Percentiles rank a stretch among this genome's conserved stretches.
phyloP scores from a whole-genome alignment of 2,329 filamentous ascomycete species.

The Phyllachora maydis region DNA sequence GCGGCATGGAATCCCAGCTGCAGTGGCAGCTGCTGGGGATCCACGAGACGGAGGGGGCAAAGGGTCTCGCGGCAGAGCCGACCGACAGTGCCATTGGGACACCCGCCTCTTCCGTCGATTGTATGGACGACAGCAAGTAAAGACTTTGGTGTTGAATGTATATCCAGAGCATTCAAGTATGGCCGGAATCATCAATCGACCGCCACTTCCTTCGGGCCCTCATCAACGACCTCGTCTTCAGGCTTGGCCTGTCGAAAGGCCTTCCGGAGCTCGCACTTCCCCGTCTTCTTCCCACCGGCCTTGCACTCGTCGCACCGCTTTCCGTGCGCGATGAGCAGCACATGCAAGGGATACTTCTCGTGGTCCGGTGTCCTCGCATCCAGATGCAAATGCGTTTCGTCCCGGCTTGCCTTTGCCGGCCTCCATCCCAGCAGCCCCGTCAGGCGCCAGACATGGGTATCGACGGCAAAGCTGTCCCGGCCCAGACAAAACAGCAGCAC shows the following conservation, averaged over 20 bases:
- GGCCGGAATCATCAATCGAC: no score
- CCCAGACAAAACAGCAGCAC: conserved; percentile 28
- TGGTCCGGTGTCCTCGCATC: conserved; percentile 22
- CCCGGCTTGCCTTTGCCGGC: conserved; percentile 16
- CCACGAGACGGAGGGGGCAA: no score
- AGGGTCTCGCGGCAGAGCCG: no score
- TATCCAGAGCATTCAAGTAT: no score
- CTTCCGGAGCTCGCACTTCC: conserved; percentile 18
- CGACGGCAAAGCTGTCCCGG: conserved; percentile 26
- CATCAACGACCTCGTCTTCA: conserved; percentile 5
- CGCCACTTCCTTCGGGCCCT: conserved; percentile 2
- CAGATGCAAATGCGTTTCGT: conserved; percentile 27
- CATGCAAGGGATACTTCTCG: conserved; percentile 27
- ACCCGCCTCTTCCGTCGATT: no score
- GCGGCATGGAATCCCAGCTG: no score
- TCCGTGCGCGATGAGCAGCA: conserved; percentile 25
- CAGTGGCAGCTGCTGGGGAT: no score
- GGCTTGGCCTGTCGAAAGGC: conserved; percentile 13
- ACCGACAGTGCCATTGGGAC: no score
- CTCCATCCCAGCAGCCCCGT: conserved; percentile 27
- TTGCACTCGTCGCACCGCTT: conserved; percentile 21
- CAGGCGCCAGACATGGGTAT: conserved; percentile 29
- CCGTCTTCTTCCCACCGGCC: conserved; percentile 17
- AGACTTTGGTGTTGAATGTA: no score
- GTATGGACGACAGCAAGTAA: no score